Conservation (phyloP, 345 rosid species). For the Hevea brasiliensis region DNA sequence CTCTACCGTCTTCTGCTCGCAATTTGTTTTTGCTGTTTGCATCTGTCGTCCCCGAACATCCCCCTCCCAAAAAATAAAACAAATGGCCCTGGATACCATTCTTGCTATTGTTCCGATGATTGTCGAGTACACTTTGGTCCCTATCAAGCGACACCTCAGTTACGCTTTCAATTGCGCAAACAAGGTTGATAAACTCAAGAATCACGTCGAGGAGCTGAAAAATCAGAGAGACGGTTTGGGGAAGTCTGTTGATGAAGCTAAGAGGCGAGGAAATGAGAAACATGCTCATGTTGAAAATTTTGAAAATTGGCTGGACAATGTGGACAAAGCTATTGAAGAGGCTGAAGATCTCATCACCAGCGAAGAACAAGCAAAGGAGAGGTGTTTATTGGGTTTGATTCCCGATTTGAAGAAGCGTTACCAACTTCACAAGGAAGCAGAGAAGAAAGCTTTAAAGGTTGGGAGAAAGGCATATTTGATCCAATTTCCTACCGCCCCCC, state of each 20-base stretch:
- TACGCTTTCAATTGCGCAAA: background rate
- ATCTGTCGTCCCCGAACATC: no score
- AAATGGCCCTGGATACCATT: background rate
- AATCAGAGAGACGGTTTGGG: background rate
- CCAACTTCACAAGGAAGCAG: background rate
- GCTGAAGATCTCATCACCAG: background rate
- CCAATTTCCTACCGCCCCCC: background rate
- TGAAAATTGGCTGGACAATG: background rate
- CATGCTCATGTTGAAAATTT: background rate
- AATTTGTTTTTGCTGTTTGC: no score
- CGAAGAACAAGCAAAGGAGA: background rate
- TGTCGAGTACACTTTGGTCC: background rate
- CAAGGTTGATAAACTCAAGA: background rate
- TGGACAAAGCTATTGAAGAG: background rate
- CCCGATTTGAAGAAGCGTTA: conserved; percentile 11
- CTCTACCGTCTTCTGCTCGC: no score
- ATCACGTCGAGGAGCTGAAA: background rate
- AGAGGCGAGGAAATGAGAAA: background rate
- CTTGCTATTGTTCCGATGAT: background rate
- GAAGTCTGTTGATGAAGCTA: conserved; percentile 2
- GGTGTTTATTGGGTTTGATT: background rate
- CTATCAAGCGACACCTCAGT: background rate
- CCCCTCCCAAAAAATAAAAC: no score
- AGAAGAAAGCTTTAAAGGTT: background rate
- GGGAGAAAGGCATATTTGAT: background rate